Base-by-base conservation (phyloP, 2,329 filamentous ascomycete genomes). In the Sporothrix dimorphospora region DNA sequence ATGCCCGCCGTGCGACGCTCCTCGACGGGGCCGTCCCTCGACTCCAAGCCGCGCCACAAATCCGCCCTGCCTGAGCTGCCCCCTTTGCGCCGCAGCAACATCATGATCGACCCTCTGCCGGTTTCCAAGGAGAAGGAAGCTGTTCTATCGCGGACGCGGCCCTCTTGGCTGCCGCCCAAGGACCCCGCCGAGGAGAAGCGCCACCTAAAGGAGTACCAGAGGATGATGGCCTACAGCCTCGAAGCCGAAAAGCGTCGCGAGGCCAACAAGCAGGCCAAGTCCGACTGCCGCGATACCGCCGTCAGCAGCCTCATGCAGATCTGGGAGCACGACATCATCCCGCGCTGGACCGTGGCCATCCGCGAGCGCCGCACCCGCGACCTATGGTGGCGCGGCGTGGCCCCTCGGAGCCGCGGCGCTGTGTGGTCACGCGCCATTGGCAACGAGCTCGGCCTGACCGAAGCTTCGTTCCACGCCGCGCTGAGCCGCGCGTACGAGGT, bases 131-230 rank as follows among this genome's bases (percentile, higher is more conserved):
- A 96, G 81, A 96, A 96, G 79, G 92, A 95, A 78, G 92, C 92
- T 3, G 92, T 94, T 1, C 84, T 96, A 27, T 94, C 92, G 30
- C 87, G 93, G 21, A 96, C 93, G 1, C 86, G 93, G 49, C 93
- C 93, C 0, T 94, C 92, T 1, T 96, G 93, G 93, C 84, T 96
- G 2, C 93, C 93, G 0, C 93, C 93, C 0, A 96, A 96, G 81
- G 90, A 96, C 75, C 94, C 94, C 1, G 92, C 92, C 70, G 96
- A 99, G 81, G 96, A 99, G 82, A 92, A 89, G 79, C 91, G 91
- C 76, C 96, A 99, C 81, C 80, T 99, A 75, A 94, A 89, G 78
- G 90, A 96, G 79, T 96, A 94, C 79, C 91, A 94, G 81, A 90
- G 87, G 80, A 94, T 96, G 91, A 93, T 95, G 91, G 86, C 85